These are phyloP conservation scores for Claviceps arundinis DNA, from an alignment of 2,329 filamentous ascomycete genomes.

Conservation along the genomic window DNA sequence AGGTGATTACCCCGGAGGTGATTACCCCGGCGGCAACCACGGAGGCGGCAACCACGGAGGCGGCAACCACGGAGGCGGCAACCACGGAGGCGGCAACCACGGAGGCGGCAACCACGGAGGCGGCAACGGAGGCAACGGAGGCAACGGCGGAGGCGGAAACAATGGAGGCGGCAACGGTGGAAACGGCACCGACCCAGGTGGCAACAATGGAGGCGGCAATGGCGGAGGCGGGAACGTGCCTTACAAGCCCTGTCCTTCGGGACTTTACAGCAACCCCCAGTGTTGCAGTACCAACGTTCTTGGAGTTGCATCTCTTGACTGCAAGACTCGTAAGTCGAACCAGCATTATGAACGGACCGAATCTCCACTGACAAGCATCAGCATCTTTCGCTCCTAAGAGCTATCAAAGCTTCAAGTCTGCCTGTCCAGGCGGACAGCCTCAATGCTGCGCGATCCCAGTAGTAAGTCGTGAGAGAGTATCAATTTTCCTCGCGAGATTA, in stretches of 20 bases:
- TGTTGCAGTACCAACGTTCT: conserved; percentile 8
- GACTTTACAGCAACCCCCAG: conserved; percentile 6
- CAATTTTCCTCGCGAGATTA: not conserved
- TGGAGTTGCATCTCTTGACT: conserved; percentile 6
- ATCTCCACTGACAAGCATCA: not conserved
- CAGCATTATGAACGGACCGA: not conserved
- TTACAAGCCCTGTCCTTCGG: conserved; percentile 2
- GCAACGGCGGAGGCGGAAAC: not conserved
- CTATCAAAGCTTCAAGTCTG: not conserved
- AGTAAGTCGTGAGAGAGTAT: not conserved
- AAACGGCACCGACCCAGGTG: no score
- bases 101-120: not conserved
- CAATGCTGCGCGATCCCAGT: conserved; percentile 1
- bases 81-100: not conserved
- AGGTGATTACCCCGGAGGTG: not conserved
- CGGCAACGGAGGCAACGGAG: not conserved
- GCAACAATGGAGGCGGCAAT: not conserved
- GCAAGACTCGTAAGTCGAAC: conserved; percentile 5
- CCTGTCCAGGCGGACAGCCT: not conserved
- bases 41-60: not conserved
- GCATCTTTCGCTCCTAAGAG: not conserved
- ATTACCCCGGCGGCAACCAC: not conserved
- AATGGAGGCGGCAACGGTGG: no score
- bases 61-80: not conserved
- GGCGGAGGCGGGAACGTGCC: not conserved